Conservation (phyloP, 306 rosid genomes). For the Lupinus albus region DNA sequence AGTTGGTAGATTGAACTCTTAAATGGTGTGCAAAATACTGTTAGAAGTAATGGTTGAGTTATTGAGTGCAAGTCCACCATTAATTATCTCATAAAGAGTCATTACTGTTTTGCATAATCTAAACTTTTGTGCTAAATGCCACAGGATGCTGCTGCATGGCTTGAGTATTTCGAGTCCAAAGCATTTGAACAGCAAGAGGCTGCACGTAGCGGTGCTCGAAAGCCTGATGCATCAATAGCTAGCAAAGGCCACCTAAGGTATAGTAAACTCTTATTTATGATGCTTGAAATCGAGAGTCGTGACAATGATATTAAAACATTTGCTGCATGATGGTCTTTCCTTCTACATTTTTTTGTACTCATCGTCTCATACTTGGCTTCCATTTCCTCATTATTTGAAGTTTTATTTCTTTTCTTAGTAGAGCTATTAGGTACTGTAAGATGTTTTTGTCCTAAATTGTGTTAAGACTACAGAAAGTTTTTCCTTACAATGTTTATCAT, state of each 20-base stretch:
- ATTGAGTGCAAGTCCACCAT: not conserved
- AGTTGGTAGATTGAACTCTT: not conserved
- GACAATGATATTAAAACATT: not conserved
- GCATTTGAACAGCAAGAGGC: constrained; percentile 96
- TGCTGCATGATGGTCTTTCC: not conserved
- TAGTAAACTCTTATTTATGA: constrained; percentile 9
- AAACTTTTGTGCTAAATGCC: constrained; percentile 29
- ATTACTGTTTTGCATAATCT: constrained; percentile 1
- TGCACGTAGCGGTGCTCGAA: constrained; percentile 81
- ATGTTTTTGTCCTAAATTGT: too few relatives aligned
- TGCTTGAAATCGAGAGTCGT: not conserved
- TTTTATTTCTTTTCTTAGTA: too few relatives aligned
- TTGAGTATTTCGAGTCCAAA: constrained; percentile 89
- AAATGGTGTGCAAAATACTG: not conserved
- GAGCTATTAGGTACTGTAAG: too few relatives aligned
- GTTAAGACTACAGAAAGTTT: too few relatives aligned
- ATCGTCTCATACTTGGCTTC: not conserved
- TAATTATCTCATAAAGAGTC: not conserved
- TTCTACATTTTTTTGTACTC: not conserved
- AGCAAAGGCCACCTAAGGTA: constrained; percentile 94
- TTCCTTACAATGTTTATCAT: too few relatives aligned
- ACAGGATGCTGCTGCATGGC: constrained; percentile 98
- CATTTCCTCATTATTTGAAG: not conserved
- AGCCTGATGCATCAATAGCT: constrained; percentile 86
- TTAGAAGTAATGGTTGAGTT: not conserved